phyloP scores from a whole-genome alignment of 331 rosid species.

The Rhamnella rubrinervis region DNA sequence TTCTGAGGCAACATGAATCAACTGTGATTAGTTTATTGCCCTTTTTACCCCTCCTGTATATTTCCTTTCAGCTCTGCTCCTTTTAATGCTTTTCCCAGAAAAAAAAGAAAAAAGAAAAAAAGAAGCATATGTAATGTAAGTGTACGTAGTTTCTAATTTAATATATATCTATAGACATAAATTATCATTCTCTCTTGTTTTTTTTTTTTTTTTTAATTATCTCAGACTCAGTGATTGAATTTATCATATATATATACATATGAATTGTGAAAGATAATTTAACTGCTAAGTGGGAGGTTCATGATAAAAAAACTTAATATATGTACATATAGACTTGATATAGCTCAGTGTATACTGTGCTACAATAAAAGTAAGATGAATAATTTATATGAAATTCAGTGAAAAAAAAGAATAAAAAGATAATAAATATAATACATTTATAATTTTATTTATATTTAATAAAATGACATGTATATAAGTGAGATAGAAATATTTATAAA shows the following conservation, averaged over 20 bases:
- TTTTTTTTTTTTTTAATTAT: neutral
- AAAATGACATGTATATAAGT: too few relatives aligned
- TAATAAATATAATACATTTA: too few relatives aligned
- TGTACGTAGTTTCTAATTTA: neutral
- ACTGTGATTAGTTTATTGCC: conserved; percentile 17
- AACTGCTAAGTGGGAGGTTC: too few relatives aligned
- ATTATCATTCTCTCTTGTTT: too few relatives aligned
- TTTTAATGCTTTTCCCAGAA: neutral
- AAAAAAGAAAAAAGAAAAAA: neutral
- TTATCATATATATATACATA: neutral
- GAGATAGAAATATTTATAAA: neutral
- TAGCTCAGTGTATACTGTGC: too few relatives aligned
- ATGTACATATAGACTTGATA: too few relatives aligned
- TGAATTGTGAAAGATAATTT: neutral
- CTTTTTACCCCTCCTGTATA: neutral
- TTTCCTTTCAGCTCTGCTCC: neutral
- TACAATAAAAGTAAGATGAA: too few relatives aligned
- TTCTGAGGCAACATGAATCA: conserved; percentile 7
- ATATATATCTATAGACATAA: neutral
- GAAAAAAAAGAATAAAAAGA: too few relatives aligned
- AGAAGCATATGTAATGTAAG: neutral
- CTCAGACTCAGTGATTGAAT: neutral
- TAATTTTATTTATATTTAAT: too few relatives aligned
- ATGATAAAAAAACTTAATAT: too few relatives aligned
- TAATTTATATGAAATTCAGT: too few relatives aligned